Conservation (phyloP, 169 alveolate species). For the Cryptosporidium tyzzeri region DNA sequence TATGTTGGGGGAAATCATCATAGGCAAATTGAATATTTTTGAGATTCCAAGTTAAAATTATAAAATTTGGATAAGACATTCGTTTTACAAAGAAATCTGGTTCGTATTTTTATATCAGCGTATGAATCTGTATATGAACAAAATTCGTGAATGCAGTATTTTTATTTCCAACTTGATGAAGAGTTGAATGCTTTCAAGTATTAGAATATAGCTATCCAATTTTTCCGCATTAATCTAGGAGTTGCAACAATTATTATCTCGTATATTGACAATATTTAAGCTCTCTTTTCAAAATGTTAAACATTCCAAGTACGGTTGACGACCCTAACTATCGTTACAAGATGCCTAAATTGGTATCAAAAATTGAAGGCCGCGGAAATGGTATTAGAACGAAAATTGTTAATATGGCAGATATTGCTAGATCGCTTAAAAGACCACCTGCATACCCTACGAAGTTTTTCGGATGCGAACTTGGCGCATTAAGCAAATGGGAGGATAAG, state of each 20-base stretch:
- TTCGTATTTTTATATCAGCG: slow-evolving; percentile 26
- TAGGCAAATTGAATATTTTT: background rate
- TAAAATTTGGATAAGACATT: background rate
- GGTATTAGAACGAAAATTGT: slow-evolving; percentile 97
- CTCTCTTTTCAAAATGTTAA: slow-evolving; percentile 79
- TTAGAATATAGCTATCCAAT: slow-evolving; percentile 20
- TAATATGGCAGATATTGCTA: slow-evolving; percentile 97
- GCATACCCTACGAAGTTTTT: slow-evolving; percentile 93
- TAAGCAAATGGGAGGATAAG: slow-evolving; percentile 93
- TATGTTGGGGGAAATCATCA: slow-evolving; percentile 24
- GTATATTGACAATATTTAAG: background rate
- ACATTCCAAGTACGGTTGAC: slow-evolving; percentile 94
- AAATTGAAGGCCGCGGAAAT: slow-evolving; percentile 96
- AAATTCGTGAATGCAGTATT: slow-evolving; percentile 17
- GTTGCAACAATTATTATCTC: background rate
- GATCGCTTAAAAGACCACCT: slow-evolving; percentile 91
- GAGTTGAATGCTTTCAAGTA: slow-evolving; percentile 19
- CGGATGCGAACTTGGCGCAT: slow-evolving; percentile 96
- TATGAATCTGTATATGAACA: slow-evolving; percentile 57
- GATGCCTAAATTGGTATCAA: slow-evolving; percentile 95
- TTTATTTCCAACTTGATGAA: slow-evolving; percentile 49
- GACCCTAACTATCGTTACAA: slow-evolving; percentile 96
- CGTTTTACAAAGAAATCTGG: background rate
- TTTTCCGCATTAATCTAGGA: background rate
- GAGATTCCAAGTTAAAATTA: background rate